A percentile compares a stretch with the other conserved stretches of the same genome.
phyloP scores from a whole-genome alignment of 441 rosid species.

The Viola pubescens region DNA sequence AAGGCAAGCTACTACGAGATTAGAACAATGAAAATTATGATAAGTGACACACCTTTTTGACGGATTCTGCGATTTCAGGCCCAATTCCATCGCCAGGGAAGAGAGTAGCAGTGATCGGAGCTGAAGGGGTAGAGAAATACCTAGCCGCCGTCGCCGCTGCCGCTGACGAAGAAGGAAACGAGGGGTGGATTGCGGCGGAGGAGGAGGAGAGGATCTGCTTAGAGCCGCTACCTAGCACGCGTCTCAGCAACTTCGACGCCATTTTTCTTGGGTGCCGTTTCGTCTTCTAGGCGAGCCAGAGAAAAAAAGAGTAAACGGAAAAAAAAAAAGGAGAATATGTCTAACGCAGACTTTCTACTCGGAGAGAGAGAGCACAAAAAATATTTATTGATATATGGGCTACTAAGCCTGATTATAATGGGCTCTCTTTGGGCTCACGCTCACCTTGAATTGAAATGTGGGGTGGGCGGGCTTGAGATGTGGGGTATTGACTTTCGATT shows the following conservation, averaged over 20 bases:
- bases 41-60: slow-evolving; percentile 50
- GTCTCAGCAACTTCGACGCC: slow-evolving; percentile 63
- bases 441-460: no score
- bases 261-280: slow-evolving; percentile 17
- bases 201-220: slow-evolving; percentile 38
- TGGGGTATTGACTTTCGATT: no score
- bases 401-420: no score
- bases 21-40: background rate
- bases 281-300: no score
- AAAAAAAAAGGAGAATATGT: no score
- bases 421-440: no score
- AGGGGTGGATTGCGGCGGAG: background rate
- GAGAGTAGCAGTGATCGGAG: slow-evolving; percentile 74
- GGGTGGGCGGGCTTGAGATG: no score
- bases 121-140: slow-evolving; percentile 45
- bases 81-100: slow-evolving; percentile 98
- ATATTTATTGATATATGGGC: no score
- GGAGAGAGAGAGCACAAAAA: no score
- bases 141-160: slow-evolving; percentile 22
- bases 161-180: background rate
- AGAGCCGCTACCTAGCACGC: slow-evolving; percentile 40
- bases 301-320: no score
- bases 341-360: no score
- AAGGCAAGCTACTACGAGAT: background rate
- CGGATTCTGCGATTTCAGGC: slow-evolving; percentile 95